Evolutionary conservation across 192 early-diverging fungal species (phyloP).

Genomic region (Gigaspora rosea): DNA sequence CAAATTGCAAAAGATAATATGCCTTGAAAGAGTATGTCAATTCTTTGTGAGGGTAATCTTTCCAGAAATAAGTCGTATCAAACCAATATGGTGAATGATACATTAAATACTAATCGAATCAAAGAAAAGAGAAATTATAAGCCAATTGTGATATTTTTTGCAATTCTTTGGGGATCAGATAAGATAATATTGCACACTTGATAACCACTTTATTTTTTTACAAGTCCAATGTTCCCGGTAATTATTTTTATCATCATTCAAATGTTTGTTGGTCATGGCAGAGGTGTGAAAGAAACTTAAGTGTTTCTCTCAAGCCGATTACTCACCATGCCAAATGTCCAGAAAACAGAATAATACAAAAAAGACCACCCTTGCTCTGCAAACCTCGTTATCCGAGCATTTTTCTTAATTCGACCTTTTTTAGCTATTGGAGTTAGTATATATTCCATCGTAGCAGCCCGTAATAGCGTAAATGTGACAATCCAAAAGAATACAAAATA

Average conservation of each 20-base stretch:
- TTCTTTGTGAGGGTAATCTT: constrained; percentile 67
- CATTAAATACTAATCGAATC: constrained; percentile 58
- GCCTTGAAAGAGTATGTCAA: constrained; percentile 59
- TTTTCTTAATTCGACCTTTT: constrained; percentile 40
- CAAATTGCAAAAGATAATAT: constrained; percentile 76
- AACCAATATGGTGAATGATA: constrained; percentile 71
- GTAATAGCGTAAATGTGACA: constrained; percentile 62
- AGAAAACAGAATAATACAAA: constrained; percentile 65
- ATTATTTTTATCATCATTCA: no score
- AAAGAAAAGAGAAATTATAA: not conserved
- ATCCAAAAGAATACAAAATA: constrained; percentile 68
- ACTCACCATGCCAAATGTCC: constrained; percentile 63
- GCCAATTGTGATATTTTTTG: not conserved
- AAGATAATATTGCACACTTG: no score
- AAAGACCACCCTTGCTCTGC: constrained; percentile 74
- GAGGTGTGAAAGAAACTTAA: no score
- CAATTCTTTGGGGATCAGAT: not conserved
- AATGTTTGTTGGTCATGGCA: no score
- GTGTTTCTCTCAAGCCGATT: not conserved
- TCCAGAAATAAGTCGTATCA: constrained; percentile 69
- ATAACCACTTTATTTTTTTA: no score
- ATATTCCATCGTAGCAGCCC: constrained; percentile 58
- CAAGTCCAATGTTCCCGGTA: no score
- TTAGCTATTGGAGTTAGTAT: constrained; percentile 48
- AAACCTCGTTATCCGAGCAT: constrained; percentile 53